phyloP scores from a whole-genome alignment of 495 filamentous ascomycete species.

The Opeltia flavorubescens region DNA sequence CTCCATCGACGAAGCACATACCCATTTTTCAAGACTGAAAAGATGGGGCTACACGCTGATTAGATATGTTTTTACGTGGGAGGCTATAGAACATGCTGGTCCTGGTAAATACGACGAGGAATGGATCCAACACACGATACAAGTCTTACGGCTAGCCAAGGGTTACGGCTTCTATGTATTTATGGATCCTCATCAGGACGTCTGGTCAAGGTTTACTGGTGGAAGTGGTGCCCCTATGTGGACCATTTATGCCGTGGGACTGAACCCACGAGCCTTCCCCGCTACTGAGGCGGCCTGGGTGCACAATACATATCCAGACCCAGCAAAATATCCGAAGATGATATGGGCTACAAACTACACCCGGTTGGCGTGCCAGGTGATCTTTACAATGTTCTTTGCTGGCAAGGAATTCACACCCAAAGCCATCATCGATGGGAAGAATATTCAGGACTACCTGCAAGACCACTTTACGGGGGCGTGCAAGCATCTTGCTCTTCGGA shows the following conservation, averaged over 20 bases:
- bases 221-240: conserved; percentile 95
- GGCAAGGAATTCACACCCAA: conserved; percentile 92
- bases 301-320: conserved; percentile 86
- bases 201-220: conserved; percentile 89
- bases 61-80: conserved; percentile 95
- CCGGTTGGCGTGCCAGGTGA: conserved; percentile 71
- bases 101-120: conserved; percentile 92
- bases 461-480: conserved; percentile 71
- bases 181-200: conserved; percentile 97
- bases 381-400: conserved; percentile 90
- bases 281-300: conserved; percentile 86
- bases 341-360: conserved; percentile 97
- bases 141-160: conserved; percentile 68
- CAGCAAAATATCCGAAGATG: conserved; percentile 89
- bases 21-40: conserved; percentile 75
- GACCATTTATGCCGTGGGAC: conserved; percentile 87
- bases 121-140: conserved; percentile 83
- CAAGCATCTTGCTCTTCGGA: conserved; percentile 63
- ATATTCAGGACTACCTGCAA: conserved; percentile 94
- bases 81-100: conserved; percentile 89
- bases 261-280: conserved; percentile 73
- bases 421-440: conserved; percentile 83
- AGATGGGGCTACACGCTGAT: conserved; percentile 92
- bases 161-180: conserved; percentile 89
- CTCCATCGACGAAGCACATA: conserved; percentile 61